Evolutionary conservation across 140 eudicot species (phyloP).

Genomic region (Artemisia princeps): DNA sequence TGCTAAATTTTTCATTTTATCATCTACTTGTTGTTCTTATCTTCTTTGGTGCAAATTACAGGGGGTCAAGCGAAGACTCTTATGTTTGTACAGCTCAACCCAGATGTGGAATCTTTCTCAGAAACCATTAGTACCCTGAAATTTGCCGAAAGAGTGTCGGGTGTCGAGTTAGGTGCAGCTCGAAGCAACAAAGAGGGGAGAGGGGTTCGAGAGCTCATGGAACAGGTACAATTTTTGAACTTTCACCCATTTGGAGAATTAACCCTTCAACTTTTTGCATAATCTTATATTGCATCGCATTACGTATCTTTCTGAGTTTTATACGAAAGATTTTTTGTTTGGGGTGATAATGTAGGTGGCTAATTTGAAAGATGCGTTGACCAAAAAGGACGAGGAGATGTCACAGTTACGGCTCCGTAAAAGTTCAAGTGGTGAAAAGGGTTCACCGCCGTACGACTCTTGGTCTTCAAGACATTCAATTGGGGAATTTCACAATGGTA

Average conservation of each 20-base stretch:
- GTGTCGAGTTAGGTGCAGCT: slow-evolving; percentile 93
- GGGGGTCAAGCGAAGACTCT: slow-evolving; percentile 93
- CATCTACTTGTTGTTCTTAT: not conserved
- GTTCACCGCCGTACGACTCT: slow-evolving; percentile 33
- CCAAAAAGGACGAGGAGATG: slow-evolving; percentile 68
- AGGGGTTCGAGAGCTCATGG: slow-evolving; percentile 79
- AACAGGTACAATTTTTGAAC: slow-evolving; percentile 45
- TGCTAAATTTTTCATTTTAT: not conserved
- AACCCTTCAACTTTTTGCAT: not conserved
- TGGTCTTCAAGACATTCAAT: slow-evolving; percentile 51
- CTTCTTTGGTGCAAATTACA: slow-evolving; percentile 23
- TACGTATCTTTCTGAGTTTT: not conserved
- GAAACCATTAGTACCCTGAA: slow-evolving; percentile 73
- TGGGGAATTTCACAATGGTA: slow-evolving; percentile 33
- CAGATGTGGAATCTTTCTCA: slow-evolving; percentile 64
- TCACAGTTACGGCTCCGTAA: slow-evolving; percentile 34
- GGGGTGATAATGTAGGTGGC: slow-evolving; percentile 47
- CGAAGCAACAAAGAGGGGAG: slow-evolving; percentile 70
- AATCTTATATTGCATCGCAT: slow-evolving; percentile 1
- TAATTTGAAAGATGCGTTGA: slow-evolving; percentile 48
- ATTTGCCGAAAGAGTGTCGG: slow-evolving; percentile 85
- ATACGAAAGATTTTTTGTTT: not conserved
- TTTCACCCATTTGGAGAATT: not conserved
- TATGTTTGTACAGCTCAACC: slow-evolving; percentile 84
- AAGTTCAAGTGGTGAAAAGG: slow-evolving; percentile 41